These are phyloP conservation scores for Spathaspora girioi DNA, from an alignment of 805 yeast genomes.

Conservation along the genomic window DNA sequence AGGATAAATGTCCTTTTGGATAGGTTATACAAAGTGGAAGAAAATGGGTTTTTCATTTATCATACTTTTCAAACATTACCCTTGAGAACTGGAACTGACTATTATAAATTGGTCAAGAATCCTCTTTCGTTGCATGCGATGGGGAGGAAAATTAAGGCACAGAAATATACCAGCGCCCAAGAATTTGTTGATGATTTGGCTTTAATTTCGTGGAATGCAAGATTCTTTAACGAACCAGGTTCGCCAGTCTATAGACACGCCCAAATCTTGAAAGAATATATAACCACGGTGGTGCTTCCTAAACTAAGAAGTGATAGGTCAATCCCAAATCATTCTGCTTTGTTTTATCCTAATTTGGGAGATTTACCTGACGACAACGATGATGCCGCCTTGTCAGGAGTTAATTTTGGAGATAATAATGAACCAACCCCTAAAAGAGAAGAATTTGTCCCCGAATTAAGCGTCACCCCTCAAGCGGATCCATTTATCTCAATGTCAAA, in stretches of 20 bases:
- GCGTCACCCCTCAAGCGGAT: slow-evolving; percentile 4
- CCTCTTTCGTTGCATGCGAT: slow-evolving; percentile 84
- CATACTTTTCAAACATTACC: slow-evolving; percentile 73
- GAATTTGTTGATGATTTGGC: slow-evolving; percentile 74
- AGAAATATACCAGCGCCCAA: slow-evolving; percentile 55
- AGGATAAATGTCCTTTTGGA: slow-evolving; percentile 33
- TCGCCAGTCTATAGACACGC: slow-evolving; percentile 71
- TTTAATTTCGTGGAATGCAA: slow-evolving; percentile 88
- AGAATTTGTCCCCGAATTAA: slow-evolving; percentile 10
- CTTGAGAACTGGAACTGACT: slow-evolving; percentile 66
- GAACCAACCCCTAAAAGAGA: slow-evolving; percentile 8
- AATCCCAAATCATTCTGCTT: slow-evolving; percentile 29
- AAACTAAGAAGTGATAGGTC: slow-evolving; percentile 40
- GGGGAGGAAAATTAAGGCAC: slow-evolving; percentile 52
- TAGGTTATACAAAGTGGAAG: slow-evolving; percentile 37
- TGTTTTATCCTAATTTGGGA: slow-evolving; percentile 64
- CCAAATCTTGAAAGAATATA: slow-evolving; percentile 49
- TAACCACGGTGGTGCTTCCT: slow-evolving; percentile 47
- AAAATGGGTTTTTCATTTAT: slow-evolving; percentile 44
- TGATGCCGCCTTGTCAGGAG: slow-evolving; percentile 10
- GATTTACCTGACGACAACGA: slow-evolving; percentile 55
- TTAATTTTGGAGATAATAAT: slow-evolving; percentile 10
- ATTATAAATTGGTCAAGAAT: slow-evolving; percentile 69
- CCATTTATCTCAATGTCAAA: slow-evolving; percentile 5
- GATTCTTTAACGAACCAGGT: slow-evolving; percentile 71